Conservation (phyloP, 148 eudicot genomes). For the Arbutus unedo region DNA sequence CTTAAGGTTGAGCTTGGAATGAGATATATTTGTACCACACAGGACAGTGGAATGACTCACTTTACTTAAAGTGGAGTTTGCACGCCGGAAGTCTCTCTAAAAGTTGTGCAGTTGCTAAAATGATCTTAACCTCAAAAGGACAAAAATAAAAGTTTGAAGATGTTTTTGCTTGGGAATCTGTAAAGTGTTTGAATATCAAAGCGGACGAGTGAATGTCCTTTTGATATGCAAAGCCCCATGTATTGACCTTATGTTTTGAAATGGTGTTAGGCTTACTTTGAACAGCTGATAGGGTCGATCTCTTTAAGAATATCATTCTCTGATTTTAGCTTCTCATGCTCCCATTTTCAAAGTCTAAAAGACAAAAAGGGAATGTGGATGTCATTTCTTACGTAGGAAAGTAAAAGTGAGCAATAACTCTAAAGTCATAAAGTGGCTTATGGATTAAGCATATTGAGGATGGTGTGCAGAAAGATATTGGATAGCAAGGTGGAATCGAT, state of each 20-base stretch:
- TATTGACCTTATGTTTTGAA: background rate
- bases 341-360: no score
- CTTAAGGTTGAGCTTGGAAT: background rate
- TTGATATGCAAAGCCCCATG: background rate
- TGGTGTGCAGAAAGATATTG: background rate
- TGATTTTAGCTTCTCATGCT: no score
- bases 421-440: background rate
- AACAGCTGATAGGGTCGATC: background rate
- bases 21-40: background rate
- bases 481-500: background rate
- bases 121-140: background rate
- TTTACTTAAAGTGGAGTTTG: background rate
- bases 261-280: background rate
- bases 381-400: background rate
- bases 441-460: background rate
- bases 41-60: background rate
- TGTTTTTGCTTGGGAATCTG: background rate
- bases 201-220: background rate
- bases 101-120: background rate
- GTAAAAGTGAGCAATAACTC: background rate
- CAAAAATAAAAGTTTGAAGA: background rate
- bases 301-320: no score
- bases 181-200: background rate
- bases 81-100: background rate
- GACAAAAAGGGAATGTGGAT: no score